Conservation (phyloP, 306 rosid species). For the Trifolium pratense region DNA sequence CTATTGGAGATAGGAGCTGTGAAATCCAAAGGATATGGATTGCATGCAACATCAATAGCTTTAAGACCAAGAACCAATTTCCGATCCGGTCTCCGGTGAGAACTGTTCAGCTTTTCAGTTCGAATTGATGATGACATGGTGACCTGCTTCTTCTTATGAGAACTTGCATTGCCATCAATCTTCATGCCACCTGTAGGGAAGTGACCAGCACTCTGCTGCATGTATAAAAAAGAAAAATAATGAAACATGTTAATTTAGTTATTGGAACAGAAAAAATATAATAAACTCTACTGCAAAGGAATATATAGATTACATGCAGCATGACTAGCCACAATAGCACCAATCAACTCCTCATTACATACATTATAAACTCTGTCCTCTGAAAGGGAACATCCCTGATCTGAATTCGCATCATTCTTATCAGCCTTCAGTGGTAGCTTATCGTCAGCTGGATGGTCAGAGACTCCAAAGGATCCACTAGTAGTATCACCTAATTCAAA, state of each 20-base stretch:
- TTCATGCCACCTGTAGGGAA: slow-evolving; percentile 48
- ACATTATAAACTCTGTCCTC: slow-evolving; percentile 39
- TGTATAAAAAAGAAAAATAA: slow-evolving; percentile 29
- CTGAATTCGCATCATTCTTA: slow-evolving; percentile 43
- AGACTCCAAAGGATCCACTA: slow-evolving; percentile 35
- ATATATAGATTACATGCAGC: slow-evolving; percentile 40
- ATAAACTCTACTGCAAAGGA: slow-evolving; percentile 30
- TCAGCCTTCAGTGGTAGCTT: slow-evolving; percentile 42
- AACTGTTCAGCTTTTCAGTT: slow-evolving; percentile 37
- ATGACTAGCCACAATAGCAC: slow-evolving; percentile 40
- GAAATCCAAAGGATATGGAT: slow-evolving; percentile 35
- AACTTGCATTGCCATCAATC: slow-evolving; percentile 46
- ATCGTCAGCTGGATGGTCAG: slow-evolving; percentile 36
- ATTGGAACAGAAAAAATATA: slow-evolving; percentile 9
- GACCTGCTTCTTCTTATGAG: slow-evolving; percentile 48
- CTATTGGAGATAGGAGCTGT: slow-evolving; percentile 37
- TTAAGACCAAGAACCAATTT: not conserved
- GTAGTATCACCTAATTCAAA: slow-evolving; percentile 37
- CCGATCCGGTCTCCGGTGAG: not conserved
- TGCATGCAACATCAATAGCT: slow-evolving; percentile 37
- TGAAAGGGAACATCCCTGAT: slow-evolving; percentile 39
- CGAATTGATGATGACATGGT: slow-evolving; percentile 41
- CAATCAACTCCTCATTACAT: slow-evolving; percentile 39
- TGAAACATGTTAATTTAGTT: not conserved
- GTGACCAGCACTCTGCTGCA: slow-evolving; percentile 48